Conservation (phyloP, 129 eudicot genomes). For the Scalesia atractyloides region DNA sequence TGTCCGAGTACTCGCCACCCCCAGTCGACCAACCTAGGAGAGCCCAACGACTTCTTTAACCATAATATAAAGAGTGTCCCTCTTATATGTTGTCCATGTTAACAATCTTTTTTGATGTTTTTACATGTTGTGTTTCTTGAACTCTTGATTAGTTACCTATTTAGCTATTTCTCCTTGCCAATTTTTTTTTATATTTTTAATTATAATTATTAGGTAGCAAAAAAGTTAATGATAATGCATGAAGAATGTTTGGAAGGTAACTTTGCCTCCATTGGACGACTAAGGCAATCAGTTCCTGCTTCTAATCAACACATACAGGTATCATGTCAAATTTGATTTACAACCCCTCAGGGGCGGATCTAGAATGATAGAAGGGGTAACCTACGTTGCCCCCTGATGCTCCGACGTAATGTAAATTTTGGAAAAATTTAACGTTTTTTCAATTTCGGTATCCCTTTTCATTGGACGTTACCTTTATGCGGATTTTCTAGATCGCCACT, state of each 20-base stretch:
- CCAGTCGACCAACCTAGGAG: no score
- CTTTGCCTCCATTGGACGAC: slow-evolving; percentile 53
- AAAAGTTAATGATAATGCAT: slow-evolving; percentile 75
- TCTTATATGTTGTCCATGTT: neutral
- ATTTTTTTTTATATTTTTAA: neutral
- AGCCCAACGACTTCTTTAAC: no score
- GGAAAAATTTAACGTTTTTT: no score
- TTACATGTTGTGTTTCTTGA: neutral
- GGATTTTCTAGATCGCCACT: no score
- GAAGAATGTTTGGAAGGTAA: slow-evolving; percentile 87
- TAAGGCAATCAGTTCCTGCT: slow-evolving; percentile 47
- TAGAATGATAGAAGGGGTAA: no score
- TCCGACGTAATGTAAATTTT: no score
- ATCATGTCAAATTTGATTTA: neutral
- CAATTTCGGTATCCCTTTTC: no score
- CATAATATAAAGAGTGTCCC: neutral
- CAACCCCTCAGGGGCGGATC: no score
- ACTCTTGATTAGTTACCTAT: neutral
- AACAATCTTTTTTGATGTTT: no score
- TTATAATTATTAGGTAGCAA: slow-evolving; percentile 51
- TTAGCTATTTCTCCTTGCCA: neutral
- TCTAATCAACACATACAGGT: slow-evolving; percentile 55
- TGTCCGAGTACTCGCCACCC: no score
- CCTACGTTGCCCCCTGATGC: no score
- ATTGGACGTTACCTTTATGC: no score